These are phyloP conservation scores for Pseudoneurospora amorphoporcata DNA, from an alignment of 495 filamentous ascomycete species.

Conservation along the genomic window DNA sequence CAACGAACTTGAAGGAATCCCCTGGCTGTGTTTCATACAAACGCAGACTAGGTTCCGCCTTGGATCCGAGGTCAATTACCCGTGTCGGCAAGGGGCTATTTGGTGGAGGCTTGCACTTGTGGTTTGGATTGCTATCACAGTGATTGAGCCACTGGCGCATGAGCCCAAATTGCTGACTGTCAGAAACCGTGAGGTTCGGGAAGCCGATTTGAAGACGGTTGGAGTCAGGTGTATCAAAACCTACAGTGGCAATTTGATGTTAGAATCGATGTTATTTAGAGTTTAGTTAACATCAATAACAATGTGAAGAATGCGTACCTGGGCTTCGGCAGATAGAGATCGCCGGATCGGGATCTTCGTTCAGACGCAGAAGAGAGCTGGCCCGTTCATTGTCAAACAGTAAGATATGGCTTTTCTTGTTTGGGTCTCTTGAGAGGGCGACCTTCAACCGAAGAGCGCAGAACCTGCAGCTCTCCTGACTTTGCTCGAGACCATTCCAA, in stretches of 20 bases:
- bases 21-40: constrained; percentile 4
- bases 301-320: background rate
- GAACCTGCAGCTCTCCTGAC: constrained; percentile 5
- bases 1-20: constrained; percentile 2
- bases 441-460: constrained; percentile 10
- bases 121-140: constrained; percentile 12
- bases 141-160: constrained; percentile 13
- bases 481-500: background rate
- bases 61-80: constrained; percentile 18
- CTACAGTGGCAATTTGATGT: background rate
- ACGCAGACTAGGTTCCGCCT: background rate
- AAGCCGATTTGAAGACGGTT: constrained; percentile 9
- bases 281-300: no score
- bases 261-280: no score
- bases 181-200: constrained; percentile 6
- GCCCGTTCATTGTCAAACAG: constrained; percentile 4
- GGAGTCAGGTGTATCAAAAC: background rate
- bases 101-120: background rate
- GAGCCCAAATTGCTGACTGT: constrained; percentile 10
- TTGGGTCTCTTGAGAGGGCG: background rate
- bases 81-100: constrained; percentile 13
- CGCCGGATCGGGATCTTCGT: background rate
- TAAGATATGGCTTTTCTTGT: background rate
- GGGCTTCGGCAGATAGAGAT: constrained; percentile 5
- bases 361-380: constrained; percentile 7